Evolutionary conservation across 306 rosid species (phyloP), one percentile per base, ranked within the genome.

Genomic region (Pachyrhizus erosus): DNA sequence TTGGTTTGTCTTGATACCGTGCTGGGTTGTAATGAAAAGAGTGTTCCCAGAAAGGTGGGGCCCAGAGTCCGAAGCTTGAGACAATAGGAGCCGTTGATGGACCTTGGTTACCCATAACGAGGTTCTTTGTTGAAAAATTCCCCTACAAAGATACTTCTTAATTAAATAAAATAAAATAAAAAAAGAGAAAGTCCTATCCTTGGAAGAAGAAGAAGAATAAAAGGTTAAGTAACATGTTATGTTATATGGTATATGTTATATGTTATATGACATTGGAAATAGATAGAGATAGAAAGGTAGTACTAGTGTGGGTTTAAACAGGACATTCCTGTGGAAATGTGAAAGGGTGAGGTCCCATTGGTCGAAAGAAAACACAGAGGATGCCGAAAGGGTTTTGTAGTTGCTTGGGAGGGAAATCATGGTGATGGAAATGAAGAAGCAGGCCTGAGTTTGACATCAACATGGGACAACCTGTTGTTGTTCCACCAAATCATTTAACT

Each of bases 391-490:
- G 48, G 78, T 15, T 17, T 4, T 34, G 12, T 65, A 1, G 9
- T 73, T 67, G 49, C 60, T 58, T 80, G 64, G 58, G 78, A 66
- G 73, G 70, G 73, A 84, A 81, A 85, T 80, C 71, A 85, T 85
- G 85, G 84, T 74, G 67, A 55, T 66, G 82, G 48, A 51, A 31
- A 77, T 69, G 33, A 79, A 76, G 82, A 80, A 88, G 87, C 84
- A 78, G 42, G 86, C 80, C 80, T 84, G 57, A 39, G 73, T 80
- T 78, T 64, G 71, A 84, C 64, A 85, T 60, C 75, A 85, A 88
- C 88, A 83, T 89, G 85, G 88, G 92, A 89, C 90, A 89, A 76
- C 90, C 90, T 87, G 91, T 84, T 88, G n/a, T 76, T 78, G 80
- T 87, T 84, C 65, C 67, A 78, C 34, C 9, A 81, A 85, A 85